phyloP scores from a whole-genome alignment of 2,329 filamentous ascomycete species.

The Aspergillus viridinutans region DNA sequence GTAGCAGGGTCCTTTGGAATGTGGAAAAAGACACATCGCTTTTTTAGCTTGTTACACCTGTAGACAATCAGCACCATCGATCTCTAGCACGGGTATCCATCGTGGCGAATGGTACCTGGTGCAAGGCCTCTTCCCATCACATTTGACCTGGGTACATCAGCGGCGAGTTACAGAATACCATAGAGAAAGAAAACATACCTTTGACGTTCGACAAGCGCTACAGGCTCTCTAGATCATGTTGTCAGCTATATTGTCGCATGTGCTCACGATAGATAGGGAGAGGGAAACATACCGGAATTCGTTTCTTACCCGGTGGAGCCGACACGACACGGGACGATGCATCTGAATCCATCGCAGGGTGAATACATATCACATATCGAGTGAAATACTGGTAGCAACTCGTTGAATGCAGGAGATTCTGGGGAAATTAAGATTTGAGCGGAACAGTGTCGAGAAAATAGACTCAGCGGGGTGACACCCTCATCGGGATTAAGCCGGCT shows the following conservation, averaged over 20 bases:
- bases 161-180: background rate
- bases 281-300: constrained; percentile 29
- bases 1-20: constrained; percentile 27
- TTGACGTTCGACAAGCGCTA: constrained; percentile 35
- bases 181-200: constrained; percentile 16
- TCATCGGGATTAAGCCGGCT: background rate
- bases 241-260: background rate
- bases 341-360: constrained; percentile 17
- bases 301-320: constrained; percentile 29
- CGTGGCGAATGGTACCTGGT: constrained; percentile 22
- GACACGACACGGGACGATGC: constrained; percentile 18
- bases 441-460: background rate
- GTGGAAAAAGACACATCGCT: constrained; percentile 36
- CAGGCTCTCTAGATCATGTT: constrained; percentile 30
- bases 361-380: background rate
- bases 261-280: background rate
- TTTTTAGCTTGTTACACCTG: constrained; percentile 32
- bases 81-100: background rate
- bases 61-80: background rate
- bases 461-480: background rate
- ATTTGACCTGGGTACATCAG: constrained; percentile 26
- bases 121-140: constrained; percentile 35
- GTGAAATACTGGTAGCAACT: background rate
- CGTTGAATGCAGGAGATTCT: background rate
- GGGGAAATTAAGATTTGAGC: background rate